These are phyloP conservation scores for Naegleria fowleri DNA, from an alignment of 208 protist species.

Conservation along the genomic window DNA sequence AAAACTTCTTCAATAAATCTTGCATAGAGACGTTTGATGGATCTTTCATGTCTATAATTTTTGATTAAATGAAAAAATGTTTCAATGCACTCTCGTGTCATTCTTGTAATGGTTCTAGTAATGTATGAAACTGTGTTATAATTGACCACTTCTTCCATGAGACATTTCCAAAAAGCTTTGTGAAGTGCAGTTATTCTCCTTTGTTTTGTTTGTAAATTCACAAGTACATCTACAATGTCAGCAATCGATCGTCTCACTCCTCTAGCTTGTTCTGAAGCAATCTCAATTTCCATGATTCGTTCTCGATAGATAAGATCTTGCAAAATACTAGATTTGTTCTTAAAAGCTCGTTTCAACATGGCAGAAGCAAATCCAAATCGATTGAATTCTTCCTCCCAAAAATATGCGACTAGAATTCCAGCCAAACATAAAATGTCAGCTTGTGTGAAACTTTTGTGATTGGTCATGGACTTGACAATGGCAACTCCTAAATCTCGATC, in stretches of 20 bases:
- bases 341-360: background rate
- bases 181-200: background rate
- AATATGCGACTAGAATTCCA: background rate
- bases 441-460: background rate
- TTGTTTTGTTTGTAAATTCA: background rate
- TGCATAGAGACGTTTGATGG: background rate
- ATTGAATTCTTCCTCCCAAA: background rate
- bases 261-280: background rate
- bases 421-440: background rate
- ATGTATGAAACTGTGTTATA: background rate
- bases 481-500: background rate
- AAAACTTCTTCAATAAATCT: background rate
- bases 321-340: background rate
- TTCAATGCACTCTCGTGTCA: background rate
- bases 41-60: background rate
- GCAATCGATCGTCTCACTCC: background rate
- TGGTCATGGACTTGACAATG: background rate
- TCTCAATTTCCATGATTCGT: background rate
- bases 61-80: background rate
- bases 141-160: background rate
- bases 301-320: background rate
- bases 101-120: background rate
- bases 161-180: background rate
- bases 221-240: background rate
- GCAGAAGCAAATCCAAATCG: background rate